Evolutionary conservation across 2,329 filamentous ascomycete genomes (phyloP).

Genomic region (Fusarium torulosum): DNA sequence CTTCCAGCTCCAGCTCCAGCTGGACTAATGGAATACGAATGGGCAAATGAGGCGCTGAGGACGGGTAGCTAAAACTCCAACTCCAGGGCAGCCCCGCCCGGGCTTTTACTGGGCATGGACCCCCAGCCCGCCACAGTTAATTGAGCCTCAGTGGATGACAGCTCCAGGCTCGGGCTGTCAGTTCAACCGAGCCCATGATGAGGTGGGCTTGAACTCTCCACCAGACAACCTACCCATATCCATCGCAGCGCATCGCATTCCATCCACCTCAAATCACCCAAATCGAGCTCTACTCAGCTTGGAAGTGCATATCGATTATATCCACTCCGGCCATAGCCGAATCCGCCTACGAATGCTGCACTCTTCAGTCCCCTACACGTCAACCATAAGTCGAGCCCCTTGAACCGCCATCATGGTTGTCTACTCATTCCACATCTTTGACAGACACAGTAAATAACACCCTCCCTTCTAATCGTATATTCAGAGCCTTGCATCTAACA

Average conservation of each 20-base stretch:
- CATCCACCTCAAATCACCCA: neutral
- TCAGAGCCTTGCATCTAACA: constrained; percentile 24
- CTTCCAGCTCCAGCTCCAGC: neutral
- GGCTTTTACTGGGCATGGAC: constrained; percentile 13
- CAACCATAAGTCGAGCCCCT: constrained; percentile 8
- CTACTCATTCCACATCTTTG: constrained; percentile 99
- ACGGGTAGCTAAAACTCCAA: constrained; percentile 1
- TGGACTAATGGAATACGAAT: neutral
- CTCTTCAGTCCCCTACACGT: neutral
- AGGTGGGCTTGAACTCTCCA: neutral
- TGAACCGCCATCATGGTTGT: constrained; percentile 77
- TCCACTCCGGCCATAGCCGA: neutral
- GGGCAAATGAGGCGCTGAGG: constrained; percentile 13
- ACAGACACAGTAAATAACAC: constrained; percentile 86
- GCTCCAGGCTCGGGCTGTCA: neutral
- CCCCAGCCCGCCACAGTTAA: constrained; percentile 10
- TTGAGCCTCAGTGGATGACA: constrained; percentile 30
- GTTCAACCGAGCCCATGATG: neutral
- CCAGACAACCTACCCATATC: neutral
- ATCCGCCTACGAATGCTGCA: neutral
- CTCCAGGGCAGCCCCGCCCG: constrained; percentile 9
- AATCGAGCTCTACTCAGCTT: neutral
- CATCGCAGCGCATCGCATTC: constrained; percentile 17
- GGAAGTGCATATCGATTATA: neutral
- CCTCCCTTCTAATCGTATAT: neutral